Evolutionary conservation across 2,329 filamentous ascomycete genomes (phyloP).

Genomic region (Exophiala calicioides): DNA sequence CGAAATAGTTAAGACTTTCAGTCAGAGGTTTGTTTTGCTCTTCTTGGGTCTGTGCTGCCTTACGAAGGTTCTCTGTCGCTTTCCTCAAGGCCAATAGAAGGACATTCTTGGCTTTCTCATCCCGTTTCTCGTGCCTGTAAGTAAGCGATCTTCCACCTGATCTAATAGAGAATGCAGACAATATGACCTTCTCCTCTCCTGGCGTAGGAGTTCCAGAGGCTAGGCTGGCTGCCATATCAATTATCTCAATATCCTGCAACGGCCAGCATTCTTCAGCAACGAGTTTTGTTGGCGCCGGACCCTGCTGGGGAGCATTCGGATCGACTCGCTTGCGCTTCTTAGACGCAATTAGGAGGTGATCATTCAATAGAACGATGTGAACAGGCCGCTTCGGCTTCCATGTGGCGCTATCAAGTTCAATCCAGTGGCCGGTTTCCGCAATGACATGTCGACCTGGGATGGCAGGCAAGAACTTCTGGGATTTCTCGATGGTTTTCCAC

Average conservation of each 20-base stretch:
- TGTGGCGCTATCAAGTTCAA: conserved; percentile 94
- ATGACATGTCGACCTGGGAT: conserved; percentile 89
- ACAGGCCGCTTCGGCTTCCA: conserved; percentile 91
- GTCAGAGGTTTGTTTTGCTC: conserved; percentile 81
- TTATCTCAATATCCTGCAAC: conserved; percentile 85
- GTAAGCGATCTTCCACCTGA: conserved; percentile 91
- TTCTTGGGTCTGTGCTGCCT: conserved; percentile 79
- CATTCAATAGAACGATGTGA: conserved; percentile 89
- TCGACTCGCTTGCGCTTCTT: conserved; percentile 90
- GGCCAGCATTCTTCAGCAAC: conserved; percentile 95
- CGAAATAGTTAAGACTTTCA: conserved; percentile 79
- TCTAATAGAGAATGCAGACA: conserved; percentile 87
- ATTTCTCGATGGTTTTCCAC: conserved; percentile 97
- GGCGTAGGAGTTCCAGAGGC: conserved; percentile 42
- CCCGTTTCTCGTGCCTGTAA: conserved; percentile 82
- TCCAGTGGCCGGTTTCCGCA: conserved; percentile 89
- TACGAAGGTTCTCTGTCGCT: conserved; percentile 86
- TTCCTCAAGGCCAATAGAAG: conserved; percentile 89
- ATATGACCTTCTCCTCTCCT: conserved; percentile 61
- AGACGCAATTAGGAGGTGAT: conserved; percentile 87
- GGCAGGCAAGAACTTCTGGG: conserved; percentile 93
- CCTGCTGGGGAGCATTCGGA: conserved; percentile 51
- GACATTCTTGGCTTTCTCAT: conserved; percentile 74
- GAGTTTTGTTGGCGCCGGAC: conserved; percentile 64
- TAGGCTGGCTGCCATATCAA: conserved; percentile 69